A percentile compares a stretch with the other conserved stretches of the same genome.
Evolutionary conservation across 2,329 filamentous ascomycete genomes (phyloP).

Genomic region (Fusarium sp.): DNA sequence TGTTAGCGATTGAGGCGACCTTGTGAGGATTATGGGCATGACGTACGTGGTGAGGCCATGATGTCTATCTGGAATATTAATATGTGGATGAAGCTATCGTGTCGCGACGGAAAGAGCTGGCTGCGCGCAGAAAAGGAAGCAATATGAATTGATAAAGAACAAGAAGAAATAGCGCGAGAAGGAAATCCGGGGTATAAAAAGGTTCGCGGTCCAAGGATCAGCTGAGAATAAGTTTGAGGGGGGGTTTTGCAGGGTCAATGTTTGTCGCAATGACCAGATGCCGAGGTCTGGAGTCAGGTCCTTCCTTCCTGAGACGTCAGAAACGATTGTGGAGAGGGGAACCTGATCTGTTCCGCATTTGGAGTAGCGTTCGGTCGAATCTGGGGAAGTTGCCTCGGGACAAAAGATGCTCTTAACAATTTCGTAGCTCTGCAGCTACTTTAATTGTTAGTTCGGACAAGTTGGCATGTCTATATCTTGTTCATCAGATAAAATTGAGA

Average conservation of each 20-base stretch:
- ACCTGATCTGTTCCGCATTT: neutral
- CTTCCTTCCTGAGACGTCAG: constrained; percentile 17
- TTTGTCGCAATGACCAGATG: constrained; percentile 32
- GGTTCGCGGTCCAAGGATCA: constrained; percentile 23
- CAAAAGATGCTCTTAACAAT: constrained; percentile 23
- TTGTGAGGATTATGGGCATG: neutral
- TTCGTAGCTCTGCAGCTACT: neutral
- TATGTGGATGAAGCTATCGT: constrained; percentile 17
- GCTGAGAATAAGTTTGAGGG: constrained; percentile 24
- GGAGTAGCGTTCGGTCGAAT: constrained; percentile 36
- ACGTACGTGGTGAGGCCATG: constrained; percentile 87
- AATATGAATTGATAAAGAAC: constrained; percentile 7
- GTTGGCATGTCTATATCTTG: neutral
- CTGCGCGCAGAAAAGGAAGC: constrained; percentile 4
- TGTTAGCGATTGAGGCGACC: constrained; percentile 25
- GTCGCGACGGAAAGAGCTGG: constrained; percentile 21
- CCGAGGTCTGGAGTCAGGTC: constrained; percentile 43
- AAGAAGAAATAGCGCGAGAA: neutral
- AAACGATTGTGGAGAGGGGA: constrained; percentile 22
- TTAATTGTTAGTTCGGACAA: neutral
- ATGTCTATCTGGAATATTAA: constrained; percentile 42
- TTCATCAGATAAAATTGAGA: neutral
- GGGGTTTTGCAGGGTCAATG: constrained; percentile 21
- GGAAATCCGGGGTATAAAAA: constrained; percentile 38
- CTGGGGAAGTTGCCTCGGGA: constrained; percentile 48